These are phyloP conservation scores for Metschnikowia orientalis DNA, from an alignment of 805 yeast species.

Conservation along the genomic window DNA sequence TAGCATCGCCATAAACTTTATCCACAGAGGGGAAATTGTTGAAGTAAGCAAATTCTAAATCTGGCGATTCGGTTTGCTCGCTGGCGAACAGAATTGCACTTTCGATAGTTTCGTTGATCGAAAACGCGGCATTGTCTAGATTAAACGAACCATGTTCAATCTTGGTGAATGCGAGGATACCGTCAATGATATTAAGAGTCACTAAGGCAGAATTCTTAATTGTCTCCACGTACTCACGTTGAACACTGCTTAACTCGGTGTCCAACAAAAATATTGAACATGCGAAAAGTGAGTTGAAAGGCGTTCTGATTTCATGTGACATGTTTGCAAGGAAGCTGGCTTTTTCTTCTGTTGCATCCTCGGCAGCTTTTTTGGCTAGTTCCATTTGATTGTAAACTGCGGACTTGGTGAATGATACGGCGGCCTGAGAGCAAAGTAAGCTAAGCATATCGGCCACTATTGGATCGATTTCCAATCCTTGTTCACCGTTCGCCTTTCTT, in stretches of 20 bases:
- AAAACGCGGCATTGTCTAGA: conserved; percentile 41
- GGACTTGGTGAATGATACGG: conserved; percentile 47
- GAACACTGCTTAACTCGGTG: conserved; percentile 41
- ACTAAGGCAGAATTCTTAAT: conserved; percentile 48
- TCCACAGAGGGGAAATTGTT: conserved; percentile 39
- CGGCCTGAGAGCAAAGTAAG: conserved; percentile 48
- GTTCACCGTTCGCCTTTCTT: conserved; percentile 8
- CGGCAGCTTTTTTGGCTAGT: conserved; percentile 40
- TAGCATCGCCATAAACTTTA: conserved; percentile 44
- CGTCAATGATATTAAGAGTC: conserved; percentile 49
- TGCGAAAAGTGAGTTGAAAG: conserved; percentile 48
- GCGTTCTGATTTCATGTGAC: conserved; percentile 57
- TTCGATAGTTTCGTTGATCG: conserved; percentile 42
- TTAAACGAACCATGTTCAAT: conserved; percentile 52
- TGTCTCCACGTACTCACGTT: conserved; percentile 49
- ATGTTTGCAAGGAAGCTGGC: conserved; percentile 50
- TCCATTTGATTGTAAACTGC: conserved; percentile 45
- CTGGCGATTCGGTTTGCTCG: conserved; percentile 42
- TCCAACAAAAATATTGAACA: conserved; percentile 48
- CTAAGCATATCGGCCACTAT: conserved; percentile 37
- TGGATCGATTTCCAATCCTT: conserved; percentile 12
- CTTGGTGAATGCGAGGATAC: conserved; percentile 51
- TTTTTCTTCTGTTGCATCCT: conserved; percentile 51
- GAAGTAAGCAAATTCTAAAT: conserved; percentile 42
- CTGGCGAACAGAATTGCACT: conserved; percentile 46